Evolutionary conservation across 2,329 filamentous ascomycete genomes (phyloP).

Genomic region (Pleurostoma richardsiae): DNA sequence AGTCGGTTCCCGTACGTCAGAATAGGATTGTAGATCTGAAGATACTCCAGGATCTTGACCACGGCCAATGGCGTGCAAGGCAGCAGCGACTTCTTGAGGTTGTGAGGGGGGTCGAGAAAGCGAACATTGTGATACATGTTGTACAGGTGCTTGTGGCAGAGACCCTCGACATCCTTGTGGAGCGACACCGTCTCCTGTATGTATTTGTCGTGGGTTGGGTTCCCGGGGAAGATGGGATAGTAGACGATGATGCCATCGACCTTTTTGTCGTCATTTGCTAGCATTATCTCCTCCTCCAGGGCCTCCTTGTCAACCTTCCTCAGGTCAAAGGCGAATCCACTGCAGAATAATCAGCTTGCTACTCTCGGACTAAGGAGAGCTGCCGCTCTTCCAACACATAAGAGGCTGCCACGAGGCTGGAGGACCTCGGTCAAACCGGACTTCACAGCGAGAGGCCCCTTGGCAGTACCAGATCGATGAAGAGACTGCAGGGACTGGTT

Average conservation of each 20-base stretch:
- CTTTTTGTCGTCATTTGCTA: constrained; percentile 71
- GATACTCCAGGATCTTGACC: constrained; percentile 93
- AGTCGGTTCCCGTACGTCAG: constrained; percentile 88
- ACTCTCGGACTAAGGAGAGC: too few species aligned
- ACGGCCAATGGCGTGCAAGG: constrained; percentile 94
- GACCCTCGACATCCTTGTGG: constrained; percentile 90
- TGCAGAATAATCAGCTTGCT: constrained; percentile 24
- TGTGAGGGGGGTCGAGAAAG: constrained; percentile 75
- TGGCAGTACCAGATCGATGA: too few species aligned
- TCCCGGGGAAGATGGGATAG: constrained; percentile 86
- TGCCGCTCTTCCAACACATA: too few species aligned
- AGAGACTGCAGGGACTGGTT: too few species aligned
- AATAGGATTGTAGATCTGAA: constrained; percentile 95
- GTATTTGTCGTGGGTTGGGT: constrained; percentile 85
- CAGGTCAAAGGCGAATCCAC: constrained; percentile 86
- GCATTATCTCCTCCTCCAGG: constrained; percentile 83
- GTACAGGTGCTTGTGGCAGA: constrained; percentile 90
- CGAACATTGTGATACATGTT: constrained; percentile 99
- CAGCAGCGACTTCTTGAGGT: constrained; percentile 82
- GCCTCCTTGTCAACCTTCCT: constrained; percentile 79
- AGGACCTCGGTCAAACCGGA: too few species aligned
- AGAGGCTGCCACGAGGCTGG: too few species aligned
- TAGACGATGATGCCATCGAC: constrained; percentile 95
- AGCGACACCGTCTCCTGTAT: constrained; percentile 91
- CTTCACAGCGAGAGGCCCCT: too few species aligned